Evolutionary conservation across 768 basidiomycete genomes (phyloP), one percentile per base, ranked within the genome.

Genomic region (Rhodotorula kratochvilovae): DNA sequence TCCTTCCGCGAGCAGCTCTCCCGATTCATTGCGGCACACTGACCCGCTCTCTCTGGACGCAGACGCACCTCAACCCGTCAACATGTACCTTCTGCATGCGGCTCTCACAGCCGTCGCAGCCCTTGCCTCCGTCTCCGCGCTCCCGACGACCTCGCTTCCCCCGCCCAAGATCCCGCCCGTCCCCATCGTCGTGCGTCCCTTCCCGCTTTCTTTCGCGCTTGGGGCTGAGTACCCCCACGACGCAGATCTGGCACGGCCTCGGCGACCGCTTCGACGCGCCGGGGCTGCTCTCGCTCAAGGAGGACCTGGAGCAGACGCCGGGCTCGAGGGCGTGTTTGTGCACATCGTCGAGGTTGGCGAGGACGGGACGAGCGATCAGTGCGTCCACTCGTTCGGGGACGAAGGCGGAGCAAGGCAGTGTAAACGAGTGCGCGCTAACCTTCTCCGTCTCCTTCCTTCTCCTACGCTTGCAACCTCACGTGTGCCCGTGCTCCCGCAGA

Each of bases 211-310:
- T 5, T 21, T 16, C 11, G 17, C 1, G 31, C 10, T 11, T 5
- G 13, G 55, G 16, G 8, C 53, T 55, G 53, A 55, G 7, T 10
- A 1, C 8, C n/a, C 51, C 13, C 7, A 7, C 53, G 13, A 12
- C 53, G 29, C 66, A 69, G 66, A 78, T 81, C 57, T 81, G 82
- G 82, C 82, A 83, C 71, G 82, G 82, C 1, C 78, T 83, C 5
- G 82, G 82, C 36, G 82, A 83, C 74, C 79, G 80, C 21, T 78
- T 77, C 55, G 73, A 77, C 19, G 77, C 79, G 6, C 71, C 77
- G 0, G 82, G 82, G 11, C 79, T 83, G 29, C 46, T 68, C 25
- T 66, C 63, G 0, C 77, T 82, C 48, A 80, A 80, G 29, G 61
- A 72, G 5, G 80, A 81, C 61, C 77, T 83, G 59, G 63, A 70